A percentile compares a stretch with the other conserved stretches of the same genome.
Evolutionary conservation across 345 rosid genomes (phyloP).

Genomic region (Luvunga scandens): DNA sequence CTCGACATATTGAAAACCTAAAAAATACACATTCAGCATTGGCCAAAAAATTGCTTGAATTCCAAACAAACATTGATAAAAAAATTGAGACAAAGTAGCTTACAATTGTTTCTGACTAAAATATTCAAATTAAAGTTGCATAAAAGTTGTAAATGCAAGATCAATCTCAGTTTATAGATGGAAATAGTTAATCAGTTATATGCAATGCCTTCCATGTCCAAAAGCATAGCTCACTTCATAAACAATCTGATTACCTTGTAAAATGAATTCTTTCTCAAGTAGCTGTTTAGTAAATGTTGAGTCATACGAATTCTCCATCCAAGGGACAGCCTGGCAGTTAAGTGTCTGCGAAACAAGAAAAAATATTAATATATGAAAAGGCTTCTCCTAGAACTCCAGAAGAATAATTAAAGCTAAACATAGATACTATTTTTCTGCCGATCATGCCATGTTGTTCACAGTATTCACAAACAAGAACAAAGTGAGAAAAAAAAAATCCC

Average conservation of each 20-base stretch:
- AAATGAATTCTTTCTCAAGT: slow-evolving; percentile 89
- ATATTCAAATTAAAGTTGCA: background rate
- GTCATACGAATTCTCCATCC: slow-evolving; percentile 97
- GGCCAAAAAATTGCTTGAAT: slow-evolving; percentile 1
- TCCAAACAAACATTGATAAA: background rate
- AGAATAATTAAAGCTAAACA: background rate
- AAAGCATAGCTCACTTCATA: slow-evolving; percentile 12
- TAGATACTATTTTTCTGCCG: background rate
- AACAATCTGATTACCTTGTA: slow-evolving; percentile 63
- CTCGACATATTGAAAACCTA: slow-evolving; percentile 90
- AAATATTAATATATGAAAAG: background rate
- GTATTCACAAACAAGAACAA: background rate
- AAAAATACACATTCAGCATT: slow-evolving; percentile 17
- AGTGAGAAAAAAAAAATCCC: background rate
- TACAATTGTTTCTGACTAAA: background rate
- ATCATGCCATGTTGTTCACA: background rate
- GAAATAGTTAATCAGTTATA: background rate
- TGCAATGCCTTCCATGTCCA: slow-evolving; percentile 5
- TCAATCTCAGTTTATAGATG: background rate
- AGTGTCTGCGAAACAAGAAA: slow-evolving; percentile 53
- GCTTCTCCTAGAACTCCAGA: background rate
- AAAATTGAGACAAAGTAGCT: background rate
- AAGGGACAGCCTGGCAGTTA: slow-evolving; percentile 82
- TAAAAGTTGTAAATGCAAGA: background rate
- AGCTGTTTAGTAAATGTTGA: slow-evolving; percentile 78